Evolutionary conservation across 228 moss, liverwort and hornwort genomes (phyloP), one percentile per base, ranked within the genome.

Genomic region (Sphagnum magellanicum): DNA sequence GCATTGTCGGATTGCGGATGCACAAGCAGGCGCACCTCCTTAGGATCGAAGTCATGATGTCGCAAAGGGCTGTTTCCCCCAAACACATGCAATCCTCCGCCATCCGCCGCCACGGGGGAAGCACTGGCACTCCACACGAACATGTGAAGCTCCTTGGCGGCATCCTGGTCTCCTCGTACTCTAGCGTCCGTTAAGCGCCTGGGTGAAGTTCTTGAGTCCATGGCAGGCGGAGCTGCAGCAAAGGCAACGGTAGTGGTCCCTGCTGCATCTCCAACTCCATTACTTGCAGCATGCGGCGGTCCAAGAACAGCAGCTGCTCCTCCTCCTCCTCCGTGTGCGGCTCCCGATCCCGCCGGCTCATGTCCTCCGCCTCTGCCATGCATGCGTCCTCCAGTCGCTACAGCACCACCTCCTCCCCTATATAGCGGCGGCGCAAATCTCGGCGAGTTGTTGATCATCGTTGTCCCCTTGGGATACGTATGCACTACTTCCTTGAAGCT

Each of bases 391-490:
- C 32, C 32, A 32, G 32, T 86, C 13, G 83, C 17, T 17, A 17
- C 17, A 17, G 17, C 88, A 4, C 88, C 83, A 6, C 74, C 74
- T 6, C 72, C 69, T 52, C 77, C 74, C 5, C 88, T 87, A 50
- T 85, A 97, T 32, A 97, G 63, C 0, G 97, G 87, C 16, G 91
- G 91, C 14, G 82, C 88, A 53, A 85, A 91, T 3, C 93, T 79
- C 0, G 97, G 97, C 9, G 93, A 88, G 16, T 82, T 90, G 71
- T 82, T 53, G 50, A 73, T 83, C 70, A 86, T 50, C 3, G 32
- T 32, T 32, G 32, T 32, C 0, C 86, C 90, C 16, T 84, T 75
- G 8, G 83, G 57, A 65, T 82, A 83, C 0, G 80, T 59, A 50
- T 95, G 89, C 48, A 92, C 72, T 32, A 32, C 32, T 53, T 97